Evolutionary conservation across 192 early-diverging fungal genomes (phyloP), one percentile per base, ranked within the genome.

Genomic region (Entomortierella parvispora): DNA sequence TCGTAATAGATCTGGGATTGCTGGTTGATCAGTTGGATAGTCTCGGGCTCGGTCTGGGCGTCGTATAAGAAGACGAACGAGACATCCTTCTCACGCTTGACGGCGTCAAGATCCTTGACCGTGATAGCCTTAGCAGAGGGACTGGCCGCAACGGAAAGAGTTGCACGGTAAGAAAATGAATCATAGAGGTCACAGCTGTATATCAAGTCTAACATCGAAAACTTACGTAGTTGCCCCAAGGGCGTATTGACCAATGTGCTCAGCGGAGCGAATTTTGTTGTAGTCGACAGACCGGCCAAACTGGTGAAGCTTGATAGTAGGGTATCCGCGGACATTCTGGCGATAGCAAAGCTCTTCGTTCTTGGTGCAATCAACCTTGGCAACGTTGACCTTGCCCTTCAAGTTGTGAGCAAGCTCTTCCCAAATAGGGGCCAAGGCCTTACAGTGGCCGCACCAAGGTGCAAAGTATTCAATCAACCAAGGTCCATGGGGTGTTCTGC

Each of bases 391-490:
- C 49, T 85, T 81, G 37, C 89, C 89, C 65, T 89, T 83, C 48
- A 93, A 58, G 18, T 70, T 66, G 2, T 67, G 72, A 12, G 87
- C 93, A 48, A 98, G 80, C 46, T 90, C 66, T 5, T 86, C 87
- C 89, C 93, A 97, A 20, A 86, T 82, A 0, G 95, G 95, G 18
- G 90, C 92, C 80, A 98, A 84, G 0, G 82, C 79, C 81, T 95
- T 85, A 84, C 96, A 98, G 81, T 96, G 95, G 22, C 84, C 77
- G 68, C 94, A 96, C 93, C 93, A 95, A 12, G 95, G 95, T 28
- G 95, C 93, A 81, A 92, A 94, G 81, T 96, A 96, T 76, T 94
- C 87, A 52, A 96, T 62, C 62, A 96, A 94, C 95, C 95, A 96
- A 25, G 91, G 91, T 4, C 89, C 90, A 20, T 71, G 78, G 4